A percentile compares a stretch with the other conserved stretches of the same genome.
These are phyloP conservation scores for Monosporozyma aquatica DNA, from an alignment of 805 yeast species.

Conservation along the genomic window DNA sequence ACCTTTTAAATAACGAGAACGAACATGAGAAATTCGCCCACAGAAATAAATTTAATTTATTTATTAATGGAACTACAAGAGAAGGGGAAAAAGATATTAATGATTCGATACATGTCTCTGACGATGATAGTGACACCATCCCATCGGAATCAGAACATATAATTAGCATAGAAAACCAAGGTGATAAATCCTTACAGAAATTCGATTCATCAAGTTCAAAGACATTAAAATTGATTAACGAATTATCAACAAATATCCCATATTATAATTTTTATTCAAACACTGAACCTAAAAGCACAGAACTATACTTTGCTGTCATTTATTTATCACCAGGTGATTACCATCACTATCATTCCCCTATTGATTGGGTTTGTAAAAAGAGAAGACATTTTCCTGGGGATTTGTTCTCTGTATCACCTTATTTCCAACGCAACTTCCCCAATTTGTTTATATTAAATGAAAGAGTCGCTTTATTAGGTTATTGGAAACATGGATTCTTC, in stretches of 20 bases:
- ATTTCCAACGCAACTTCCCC: slow-evolving; percentile 77
- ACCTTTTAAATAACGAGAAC: slow-evolving; percentile 35
- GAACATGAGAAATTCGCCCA: slow-evolving; percentile 66
- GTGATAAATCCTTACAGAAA: slow-evolving; percentile 49
- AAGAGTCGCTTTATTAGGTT: slow-evolving; percentile 88
- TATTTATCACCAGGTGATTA: slow-evolving; percentile 98
- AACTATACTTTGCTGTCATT: slow-evolving; percentile 79
- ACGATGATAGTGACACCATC: slow-evolving; percentile 7
- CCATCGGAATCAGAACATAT: slow-evolving; percentile 7
- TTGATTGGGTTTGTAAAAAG: slow-evolving; percentile 87
- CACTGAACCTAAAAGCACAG: slow-evolving; percentile 37
- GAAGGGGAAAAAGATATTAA: not conserved
- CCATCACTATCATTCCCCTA: slow-evolving; percentile 93
- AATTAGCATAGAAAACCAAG: slow-evolving; percentile 49
- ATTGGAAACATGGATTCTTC: slow-evolving; percentile 95
- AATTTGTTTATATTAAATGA: slow-evolving; percentile 88
- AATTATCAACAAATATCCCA: slow-evolving; percentile 20
- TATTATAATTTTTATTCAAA: slow-evolving; percentile 4
- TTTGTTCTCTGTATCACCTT: slow-evolving; percentile 91
- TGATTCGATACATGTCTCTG: slow-evolving; percentile 3
- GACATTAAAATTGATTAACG: slow-evolving; percentile 34
- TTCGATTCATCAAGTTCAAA: slow-evolving; percentile 23
- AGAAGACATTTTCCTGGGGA: slow-evolving; percentile 96
- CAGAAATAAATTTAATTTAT: slow-evolving; percentile 53
- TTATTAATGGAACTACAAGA: slow-evolving; percentile 3